These are phyloP conservation scores for Circinella umbellata DNA, from an alignment of 371 early-diverging fungal genomes.

Conservation along the genomic window DNA sequence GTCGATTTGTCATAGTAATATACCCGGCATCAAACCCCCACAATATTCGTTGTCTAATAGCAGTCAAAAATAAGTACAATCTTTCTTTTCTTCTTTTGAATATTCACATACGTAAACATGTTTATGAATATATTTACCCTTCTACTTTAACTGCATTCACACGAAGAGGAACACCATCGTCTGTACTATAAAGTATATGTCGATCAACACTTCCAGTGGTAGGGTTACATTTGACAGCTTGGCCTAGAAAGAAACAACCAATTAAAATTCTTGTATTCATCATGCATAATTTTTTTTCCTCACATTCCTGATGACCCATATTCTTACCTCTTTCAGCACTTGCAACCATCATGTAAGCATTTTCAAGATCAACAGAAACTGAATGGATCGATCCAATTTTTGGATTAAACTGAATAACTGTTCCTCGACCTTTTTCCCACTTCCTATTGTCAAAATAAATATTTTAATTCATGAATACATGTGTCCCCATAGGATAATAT, in stretches of 20 bases:
- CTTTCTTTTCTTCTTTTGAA: too few species aligned
- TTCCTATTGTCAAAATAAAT: slow-evolving; percentile 30
- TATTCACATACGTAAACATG: too few species aligned
- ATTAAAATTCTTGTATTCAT: neutral
- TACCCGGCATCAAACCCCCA: slow-evolving; percentile 51
- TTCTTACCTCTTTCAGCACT: slow-evolving; percentile 43
- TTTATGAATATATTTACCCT: slow-evolving; percentile 17
- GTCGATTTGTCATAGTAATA: slow-evolving; percentile 40
- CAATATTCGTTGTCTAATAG: slow-evolving; percentile 41
- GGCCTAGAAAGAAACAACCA: slow-evolving; percentile 22
- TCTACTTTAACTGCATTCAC: slow-evolving; percentile 41
- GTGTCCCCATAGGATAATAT: too few species aligned
- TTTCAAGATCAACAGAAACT: slow-evolving; percentile 45
- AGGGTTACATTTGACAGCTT: slow-evolving; percentile 50
- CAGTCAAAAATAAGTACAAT: neutral
- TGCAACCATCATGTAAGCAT: slow-evolving; percentile 40
- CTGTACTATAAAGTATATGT: slow-evolving; percentile 43
- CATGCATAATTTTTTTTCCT: neutral
- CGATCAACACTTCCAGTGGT: slow-evolving; percentile 49
- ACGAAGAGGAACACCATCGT: slow-evolving; percentile 29
- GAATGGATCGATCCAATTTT: slow-evolving; percentile 46
- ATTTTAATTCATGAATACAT: neutral
- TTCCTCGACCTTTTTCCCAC: slow-evolving; percentile 54
- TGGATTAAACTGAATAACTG: slow-evolving; percentile 44
- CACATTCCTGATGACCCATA: neutral